Base-by-base conservation (phyloP, 177 flowering plant genomes). In the Vitis hybrid region DNA sequence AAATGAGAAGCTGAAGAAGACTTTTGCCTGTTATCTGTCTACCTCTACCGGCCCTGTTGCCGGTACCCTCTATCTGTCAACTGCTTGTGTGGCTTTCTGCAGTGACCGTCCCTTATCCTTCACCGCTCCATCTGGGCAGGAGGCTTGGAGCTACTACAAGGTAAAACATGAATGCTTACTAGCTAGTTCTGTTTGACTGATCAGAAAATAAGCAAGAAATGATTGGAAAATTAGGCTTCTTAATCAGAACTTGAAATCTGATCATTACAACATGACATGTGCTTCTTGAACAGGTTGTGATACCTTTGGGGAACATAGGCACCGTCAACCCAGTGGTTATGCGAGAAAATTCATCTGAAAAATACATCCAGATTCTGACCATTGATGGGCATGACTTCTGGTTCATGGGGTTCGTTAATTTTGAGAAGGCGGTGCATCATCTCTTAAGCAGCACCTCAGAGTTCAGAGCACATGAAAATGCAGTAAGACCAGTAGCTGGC, bases 21-120 rank as follows among this genome's bases (percentile, higher is more conserved):
- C 86, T 0, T 91, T 88, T 58, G 97, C 93, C 0, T 91, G 94
- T 72, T 90, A 90, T 60, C 82, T 91, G 2, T 88, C 97, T 0
- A 90, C 91, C 2, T n/a, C 90, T 0, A 84, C 90, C 2, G 97
- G 97, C 6, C 97, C 97, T 1, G 93, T 91, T 11, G 88, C 91
- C 4, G 97, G 97, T 14, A 90, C 94, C 0, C 83, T 91, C 9
- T 91, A 91, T 71, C 69, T 90, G n/a, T 88, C 97, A 3, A 90
- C 85, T 13, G 63, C 70, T 10, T 81, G 85, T 8, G 71, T 87
- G 2, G 93, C 89, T 2, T 88, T 91, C 70, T 86, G 89, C 72
- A 91, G 97, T 70, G 97, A 90, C 69, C 84, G 93, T 11, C 94
- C 94, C 59, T 78, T 90, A 8, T 79, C 77, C 51, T 87, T 83